These are phyloP conservation scores for Trichoderma koningiopsis DNA, from an alignment of 2,329 filamentous ascomycete species.

Conservation along the genomic window DNA sequence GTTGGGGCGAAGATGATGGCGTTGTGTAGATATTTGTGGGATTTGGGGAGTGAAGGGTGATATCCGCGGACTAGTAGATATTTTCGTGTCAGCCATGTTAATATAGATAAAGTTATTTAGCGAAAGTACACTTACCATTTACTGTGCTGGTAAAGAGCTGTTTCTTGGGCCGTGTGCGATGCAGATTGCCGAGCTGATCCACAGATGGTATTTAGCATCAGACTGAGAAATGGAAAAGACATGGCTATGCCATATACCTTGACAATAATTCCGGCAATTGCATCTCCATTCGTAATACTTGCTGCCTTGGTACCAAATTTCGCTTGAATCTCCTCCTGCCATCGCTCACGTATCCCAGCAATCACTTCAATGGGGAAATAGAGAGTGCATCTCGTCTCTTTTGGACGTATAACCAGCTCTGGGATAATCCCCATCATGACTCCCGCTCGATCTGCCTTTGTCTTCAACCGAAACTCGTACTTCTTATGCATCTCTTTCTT, in stretches of 20 bases:
- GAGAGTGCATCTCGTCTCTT: constrained; percentile 21
- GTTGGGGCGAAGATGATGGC: constrained; percentile 22
- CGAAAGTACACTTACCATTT: not conserved
- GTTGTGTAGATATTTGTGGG: constrained; percentile 30
- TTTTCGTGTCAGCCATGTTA: not conserved
- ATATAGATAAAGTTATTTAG: not conserved
- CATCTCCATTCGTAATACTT: constrained; percentile 22
- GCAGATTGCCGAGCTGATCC: constrained; percentile 24
- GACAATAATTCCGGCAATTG: constrained; percentile 20
- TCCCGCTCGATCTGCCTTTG: constrained; percentile 8
- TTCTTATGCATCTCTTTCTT: constrained; percentile 24
- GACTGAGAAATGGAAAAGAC: not conserved
- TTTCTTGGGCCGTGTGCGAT: constrained; percentile 27
- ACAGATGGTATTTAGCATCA: not conserved
- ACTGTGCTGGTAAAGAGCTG: constrained; percentile 19
- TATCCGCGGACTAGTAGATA: constrained; percentile 26
- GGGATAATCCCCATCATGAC: constrained; percentile 21
- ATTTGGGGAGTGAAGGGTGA: constrained; percentile 25
- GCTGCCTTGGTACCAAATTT: constrained; percentile 19
- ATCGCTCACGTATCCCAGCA: constrained; percentile 17
- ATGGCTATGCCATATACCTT: constrained; percentile 15
- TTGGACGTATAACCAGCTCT: constrained; percentile 21
- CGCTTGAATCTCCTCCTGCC: constrained; percentile 11
- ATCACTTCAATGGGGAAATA: constrained; percentile 19
- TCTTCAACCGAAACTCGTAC: constrained; percentile 11